Conservation (phyloP, 2,329 filamentous ascomycete genomes). For the Plectosphaerella plurivora region DNA sequence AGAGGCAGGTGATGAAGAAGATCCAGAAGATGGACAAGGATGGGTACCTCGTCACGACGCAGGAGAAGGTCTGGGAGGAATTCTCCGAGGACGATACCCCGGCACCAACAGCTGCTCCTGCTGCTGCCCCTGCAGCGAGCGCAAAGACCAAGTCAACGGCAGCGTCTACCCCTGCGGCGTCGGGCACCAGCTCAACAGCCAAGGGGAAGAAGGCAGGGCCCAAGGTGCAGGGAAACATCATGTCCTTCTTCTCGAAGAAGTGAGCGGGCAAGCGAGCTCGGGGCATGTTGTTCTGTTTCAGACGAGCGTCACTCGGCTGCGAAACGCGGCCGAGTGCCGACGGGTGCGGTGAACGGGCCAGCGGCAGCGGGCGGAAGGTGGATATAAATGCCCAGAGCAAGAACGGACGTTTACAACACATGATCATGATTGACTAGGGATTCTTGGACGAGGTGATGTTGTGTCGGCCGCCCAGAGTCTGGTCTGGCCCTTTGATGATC, state of each 20-base stretch:
- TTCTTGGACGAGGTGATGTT: too few relatives aligned
- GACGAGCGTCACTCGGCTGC: background rate
- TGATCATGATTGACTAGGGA: too few relatives aligned
- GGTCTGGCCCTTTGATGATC: background rate
- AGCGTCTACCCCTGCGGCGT: conserved; percentile 22
- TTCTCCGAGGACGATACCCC: conserved; percentile 82
- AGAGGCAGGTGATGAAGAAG: conserved; percentile 80
- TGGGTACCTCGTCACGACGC: conserved; percentile 84
- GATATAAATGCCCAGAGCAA: too few relatives aligned
- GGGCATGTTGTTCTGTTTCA: background rate
- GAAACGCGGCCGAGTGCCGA: background rate
- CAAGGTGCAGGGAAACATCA: conserved; percentile 77
- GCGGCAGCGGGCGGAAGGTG: background rate
- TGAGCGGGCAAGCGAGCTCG: conserved; percentile 21
- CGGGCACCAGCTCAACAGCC: conserved; percentile 37
- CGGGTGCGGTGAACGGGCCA: background rate
- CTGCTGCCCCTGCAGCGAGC: conserved; percentile 10
- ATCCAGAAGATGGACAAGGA: conserved; percentile 82
- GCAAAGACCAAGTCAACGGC: conserved; percentile 44
- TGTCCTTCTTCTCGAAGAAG: conserved; percentile 89
- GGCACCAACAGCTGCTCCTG: conserved; percentile 29
- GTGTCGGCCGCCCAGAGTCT: background rate
- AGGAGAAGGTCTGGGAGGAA: conserved; percentile 83
- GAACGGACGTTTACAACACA: too few relatives aligned
- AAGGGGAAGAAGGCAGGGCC: conserved; percentile 52